phyloP scores from a whole-genome alignment of 208 protist species.

The Crithidia acanthocephali region DNA sequence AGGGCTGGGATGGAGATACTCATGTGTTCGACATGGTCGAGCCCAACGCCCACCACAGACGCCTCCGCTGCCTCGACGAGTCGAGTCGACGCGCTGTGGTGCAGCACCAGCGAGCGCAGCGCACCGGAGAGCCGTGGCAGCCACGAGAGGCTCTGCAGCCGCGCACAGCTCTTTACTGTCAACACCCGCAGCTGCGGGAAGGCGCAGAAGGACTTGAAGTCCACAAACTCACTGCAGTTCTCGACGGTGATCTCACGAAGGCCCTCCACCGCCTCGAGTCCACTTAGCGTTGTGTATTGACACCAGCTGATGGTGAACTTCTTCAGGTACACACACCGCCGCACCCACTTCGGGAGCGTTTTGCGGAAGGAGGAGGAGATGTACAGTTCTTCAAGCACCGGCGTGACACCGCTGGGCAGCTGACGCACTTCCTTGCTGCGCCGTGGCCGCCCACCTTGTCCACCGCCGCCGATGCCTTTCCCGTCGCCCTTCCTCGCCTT shows the following conservation, averaged over 20 bases:
- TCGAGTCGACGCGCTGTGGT: background rate
- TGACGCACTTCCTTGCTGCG: background rate
- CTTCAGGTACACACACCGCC: slow-evolving; percentile 4
- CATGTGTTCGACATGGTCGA: slow-evolving; percentile 8
- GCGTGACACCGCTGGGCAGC: background rate
- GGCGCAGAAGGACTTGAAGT: slow-evolving; percentile 15
- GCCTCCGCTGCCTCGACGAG: background rate
- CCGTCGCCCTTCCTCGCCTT: background rate
- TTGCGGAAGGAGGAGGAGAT: slow-evolving; percentile 10
- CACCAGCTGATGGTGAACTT: slow-evolving; percentile 10
- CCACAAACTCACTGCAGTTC: slow-evolving; percentile 4
- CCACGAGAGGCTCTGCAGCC: slow-evolving; percentile 18
- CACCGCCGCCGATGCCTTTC: background rate
- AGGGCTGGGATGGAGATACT: slow-evolving; percentile 12
- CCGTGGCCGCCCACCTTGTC: background rate
- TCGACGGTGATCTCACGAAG: slow-evolving; percentile 14
- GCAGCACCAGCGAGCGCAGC: slow-evolving; percentile 9
- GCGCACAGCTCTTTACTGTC: slow-evolving; percentile 6
- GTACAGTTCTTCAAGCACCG: slow-evolving; percentile 31
- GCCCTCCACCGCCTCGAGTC: background rate
- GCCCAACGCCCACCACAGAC: background rate
- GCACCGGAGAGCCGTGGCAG: slow-evolving; percentile 14
- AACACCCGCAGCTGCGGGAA: slow-evolving; percentile 15
- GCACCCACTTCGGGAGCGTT: slow-evolving; percentile 20
- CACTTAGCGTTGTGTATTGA: slow-evolving; percentile 1